phyloP scores from a whole-genome alignment of 208 protist species.

The Leishmania gerbilli region DNA sequence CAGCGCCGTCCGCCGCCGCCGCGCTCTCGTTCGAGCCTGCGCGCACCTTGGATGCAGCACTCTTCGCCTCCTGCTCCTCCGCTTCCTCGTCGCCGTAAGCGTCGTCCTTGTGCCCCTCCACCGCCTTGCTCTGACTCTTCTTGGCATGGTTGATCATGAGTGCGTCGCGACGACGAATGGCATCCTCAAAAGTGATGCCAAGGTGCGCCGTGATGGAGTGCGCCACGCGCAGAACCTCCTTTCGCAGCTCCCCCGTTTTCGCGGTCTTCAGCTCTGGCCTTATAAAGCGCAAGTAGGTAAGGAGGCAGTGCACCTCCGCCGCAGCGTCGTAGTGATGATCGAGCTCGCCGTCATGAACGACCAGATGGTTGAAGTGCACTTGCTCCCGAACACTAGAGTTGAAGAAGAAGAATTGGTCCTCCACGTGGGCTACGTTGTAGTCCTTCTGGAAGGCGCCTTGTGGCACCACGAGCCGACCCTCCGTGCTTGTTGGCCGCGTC shows the following conservation, averaged over 20 bases:
- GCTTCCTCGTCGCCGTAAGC: constrained; percentile 31
- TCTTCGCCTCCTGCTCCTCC: constrained; percentile 5
- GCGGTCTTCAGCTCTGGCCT: constrained; percentile 46
- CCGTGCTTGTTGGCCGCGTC: constrained; percentile 95
- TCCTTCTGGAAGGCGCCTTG: constrained; percentile 60
- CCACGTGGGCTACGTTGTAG: constrained; percentile 78
- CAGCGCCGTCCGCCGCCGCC: neutral
- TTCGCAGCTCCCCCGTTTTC: constrained; percentile 34
- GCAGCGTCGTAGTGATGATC: constrained; percentile 95
- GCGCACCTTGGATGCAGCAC: neutral
- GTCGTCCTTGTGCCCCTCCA: constrained; percentile 32
- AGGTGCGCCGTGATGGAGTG: constrained; percentile 71
- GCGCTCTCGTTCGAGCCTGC: neutral
- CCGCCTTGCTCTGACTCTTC: constrained; percentile 6
- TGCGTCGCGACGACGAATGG: constrained; percentile 71
- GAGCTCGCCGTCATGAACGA: constrained; percentile 60
- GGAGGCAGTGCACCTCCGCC: constrained; percentile 91
- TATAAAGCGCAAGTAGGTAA: constrained; percentile 71
- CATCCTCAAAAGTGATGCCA: constrained; percentile 70
- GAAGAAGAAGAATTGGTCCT: constrained; percentile 97
- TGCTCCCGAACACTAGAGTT: constrained; percentile 91
- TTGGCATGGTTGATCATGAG: constrained; percentile 77
- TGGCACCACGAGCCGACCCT: constrained; percentile 92
- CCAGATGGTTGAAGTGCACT: constrained; percentile 91
- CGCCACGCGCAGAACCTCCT: constrained; percentile 64